Percentiles rank a stretch among this genome's conserved stretches.
phyloP scores from a whole-genome alignment of 2,329 filamentous ascomycete species.

The Venturia oleaginea region DNA sequence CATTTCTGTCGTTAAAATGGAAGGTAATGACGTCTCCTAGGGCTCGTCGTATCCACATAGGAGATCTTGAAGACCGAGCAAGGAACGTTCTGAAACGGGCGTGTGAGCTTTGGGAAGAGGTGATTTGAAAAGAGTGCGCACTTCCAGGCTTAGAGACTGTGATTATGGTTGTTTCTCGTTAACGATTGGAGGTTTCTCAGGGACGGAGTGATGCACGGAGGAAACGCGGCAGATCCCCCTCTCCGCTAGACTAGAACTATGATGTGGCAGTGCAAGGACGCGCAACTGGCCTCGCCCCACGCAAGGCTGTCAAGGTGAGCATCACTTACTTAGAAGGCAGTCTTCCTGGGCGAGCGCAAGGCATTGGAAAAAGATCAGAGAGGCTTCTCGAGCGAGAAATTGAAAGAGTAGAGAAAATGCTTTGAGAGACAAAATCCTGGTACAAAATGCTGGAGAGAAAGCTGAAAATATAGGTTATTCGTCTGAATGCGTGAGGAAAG shows the following conservation, averaged over 20 bases:
- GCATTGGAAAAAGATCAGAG: background rate
- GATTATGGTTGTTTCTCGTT: background rate
- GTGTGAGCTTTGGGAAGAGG: background rate
- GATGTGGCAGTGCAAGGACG: conserved; percentile 5
- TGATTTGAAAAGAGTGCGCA: background rate
- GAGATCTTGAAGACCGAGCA: background rate
- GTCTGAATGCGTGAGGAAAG: background rate
- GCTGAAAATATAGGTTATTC: background rate
- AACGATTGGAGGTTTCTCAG: background rate
- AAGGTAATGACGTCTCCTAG: background rate
- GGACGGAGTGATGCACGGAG: background rate
- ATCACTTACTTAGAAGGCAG: background rate
- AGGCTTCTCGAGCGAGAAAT: background rate
- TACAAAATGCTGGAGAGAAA: background rate
- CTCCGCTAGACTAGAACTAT: background rate
- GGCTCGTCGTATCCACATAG: background rate
- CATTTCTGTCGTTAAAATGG: background rate
- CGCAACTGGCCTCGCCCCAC: background rate
- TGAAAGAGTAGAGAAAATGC: background rate
- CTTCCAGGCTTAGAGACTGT: background rate
- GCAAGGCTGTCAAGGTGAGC: background rate
- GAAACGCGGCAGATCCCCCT: background rate
- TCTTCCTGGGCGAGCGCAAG: background rate
- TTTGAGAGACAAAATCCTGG: background rate
- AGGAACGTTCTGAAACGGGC: background rate